Percentiles rank a stretch among this genome's conserved stretches.
Conservation (phyloP, 2,329 filamentous ascomycete genomes). For the Diaporthe sp. region DNA sequence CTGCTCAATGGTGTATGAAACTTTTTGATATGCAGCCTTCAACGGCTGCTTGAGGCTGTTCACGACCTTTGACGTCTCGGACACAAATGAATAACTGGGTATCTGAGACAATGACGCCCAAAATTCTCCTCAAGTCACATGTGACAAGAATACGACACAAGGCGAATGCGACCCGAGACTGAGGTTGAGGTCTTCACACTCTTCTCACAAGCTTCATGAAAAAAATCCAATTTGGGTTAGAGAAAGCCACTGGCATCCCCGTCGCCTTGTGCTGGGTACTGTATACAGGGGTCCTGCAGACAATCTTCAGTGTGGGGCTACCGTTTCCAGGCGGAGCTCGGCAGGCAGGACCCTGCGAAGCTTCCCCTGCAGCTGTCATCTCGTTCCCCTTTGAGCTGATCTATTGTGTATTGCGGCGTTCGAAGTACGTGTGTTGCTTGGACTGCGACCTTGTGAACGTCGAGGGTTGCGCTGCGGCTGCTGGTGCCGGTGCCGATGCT, state of each 20-base stretch:
- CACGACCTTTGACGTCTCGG: neutral
- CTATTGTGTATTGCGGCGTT: slow-evolving; percentile 1
- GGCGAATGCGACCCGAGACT: neutral
- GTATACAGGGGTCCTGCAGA: slow-evolving; percentile 24
- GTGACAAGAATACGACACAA: neutral
- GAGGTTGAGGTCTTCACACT: slow-evolving; percentile 1
- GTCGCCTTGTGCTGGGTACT: neutral
- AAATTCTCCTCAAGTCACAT: neutral
- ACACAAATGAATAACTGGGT: neutral
- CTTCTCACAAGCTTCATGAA: slow-evolving; percentile 30
- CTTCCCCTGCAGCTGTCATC: slow-evolving; percentile 37
- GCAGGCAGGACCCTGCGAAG: slow-evolving; percentile 35
- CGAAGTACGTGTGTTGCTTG: neutral
- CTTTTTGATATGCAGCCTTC: neutral
- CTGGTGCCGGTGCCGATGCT: slow-evolving; percentile 15
- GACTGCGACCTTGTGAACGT: slow-evolving; percentile 23
- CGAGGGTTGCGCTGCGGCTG: slow-evolving; percentile 30
- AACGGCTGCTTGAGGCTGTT: neutral
- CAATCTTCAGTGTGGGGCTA: slow-evolving; percentile 15
- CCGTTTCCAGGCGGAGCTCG: slow-evolving; percentile 6
- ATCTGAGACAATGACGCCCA: neutral
- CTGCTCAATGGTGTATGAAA: slow-evolving; percentile 9
- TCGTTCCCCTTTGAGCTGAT: slow-evolving; percentile 21
- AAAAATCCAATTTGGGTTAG: slow-evolving; percentile 29
- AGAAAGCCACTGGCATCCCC: slow-evolving; percentile 10